These are phyloP conservation scores for Candida tunisiensis DNA, from an alignment of 1,139 yeast genomes.

Conservation along the genomic window DNA sequence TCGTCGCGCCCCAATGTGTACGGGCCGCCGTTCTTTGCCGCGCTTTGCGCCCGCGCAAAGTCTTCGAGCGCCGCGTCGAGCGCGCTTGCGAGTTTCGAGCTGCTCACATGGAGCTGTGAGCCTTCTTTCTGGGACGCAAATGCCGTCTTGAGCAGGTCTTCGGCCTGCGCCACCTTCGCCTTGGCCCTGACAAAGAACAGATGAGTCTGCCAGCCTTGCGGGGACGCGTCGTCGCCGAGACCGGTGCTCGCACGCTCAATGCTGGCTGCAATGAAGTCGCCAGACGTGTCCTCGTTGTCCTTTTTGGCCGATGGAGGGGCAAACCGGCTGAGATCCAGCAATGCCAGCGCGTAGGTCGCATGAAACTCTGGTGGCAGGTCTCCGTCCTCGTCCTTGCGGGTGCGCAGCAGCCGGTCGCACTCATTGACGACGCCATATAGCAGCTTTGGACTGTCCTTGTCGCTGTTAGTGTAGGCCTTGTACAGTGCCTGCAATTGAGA, in stretches of 20 bases:
- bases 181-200: constrained; percentile 38
- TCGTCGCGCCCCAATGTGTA: too few relatives aligned
- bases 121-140: too few relatives aligned
- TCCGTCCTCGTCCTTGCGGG: constrained; percentile 11
- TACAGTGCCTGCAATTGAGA: constrained; percentile 57
- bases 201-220: too few relatives aligned
- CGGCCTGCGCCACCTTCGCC: constrained; percentile 30
- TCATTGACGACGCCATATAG: constrained; percentile 83
- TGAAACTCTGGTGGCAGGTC: constrained; percentile 46
- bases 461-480: constrained; percentile 31
- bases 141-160: too few relatives aligned
- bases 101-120: too few relatives aligned
- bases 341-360: constrained; percentile 53
- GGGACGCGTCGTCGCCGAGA: constrained; percentile 29
- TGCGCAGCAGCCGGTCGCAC: constrained; percentile 63
- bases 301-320: constrained; percentile 31
- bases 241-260: constrained; percentile 56
- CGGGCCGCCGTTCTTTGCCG: too few relatives aligned
- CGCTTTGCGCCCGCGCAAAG: too few relatives aligned
- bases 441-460: constrained; percentile 22
- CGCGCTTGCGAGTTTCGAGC: too few relatives aligned
- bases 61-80: too few relatives aligned
- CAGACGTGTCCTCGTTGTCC: constrained; percentile 22
- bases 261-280: constrained; percentile 50
- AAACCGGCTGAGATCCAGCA: constrained; percentile 43